Evolutionary conservation across 352 stramenopile species (phyloP).

Genomic region (Phytophthora meadii): DNA sequence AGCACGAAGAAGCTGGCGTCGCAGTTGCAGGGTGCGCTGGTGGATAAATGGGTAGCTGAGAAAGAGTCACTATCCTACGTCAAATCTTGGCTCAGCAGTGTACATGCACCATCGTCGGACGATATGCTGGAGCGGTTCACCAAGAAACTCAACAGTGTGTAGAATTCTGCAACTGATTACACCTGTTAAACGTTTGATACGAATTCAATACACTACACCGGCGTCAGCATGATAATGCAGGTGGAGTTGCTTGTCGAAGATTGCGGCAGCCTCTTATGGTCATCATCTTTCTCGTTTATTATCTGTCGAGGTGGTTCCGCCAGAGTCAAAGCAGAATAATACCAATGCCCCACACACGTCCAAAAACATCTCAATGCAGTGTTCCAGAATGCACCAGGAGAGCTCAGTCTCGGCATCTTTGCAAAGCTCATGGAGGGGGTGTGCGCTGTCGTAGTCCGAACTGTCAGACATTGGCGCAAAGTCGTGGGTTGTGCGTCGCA

Average conservation of each 20-base stretch:
- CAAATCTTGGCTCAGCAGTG: too few relatives aligned
- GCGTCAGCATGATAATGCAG: too few relatives aligned
- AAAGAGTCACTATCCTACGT: not conserved
- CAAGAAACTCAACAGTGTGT: too few relatives aligned
- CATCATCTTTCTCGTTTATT: too few relatives aligned
- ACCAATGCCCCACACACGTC: not conserved
- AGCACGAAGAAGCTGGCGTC: not conserved
- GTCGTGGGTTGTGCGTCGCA: not conserved
- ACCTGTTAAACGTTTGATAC: not conserved
- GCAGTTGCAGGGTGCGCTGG: not conserved
- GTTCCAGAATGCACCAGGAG: conserved; percentile 5
- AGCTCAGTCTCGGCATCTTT: conserved; percentile 1
- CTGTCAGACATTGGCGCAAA: conserved; percentile 3
- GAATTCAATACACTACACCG: too few relatives aligned
- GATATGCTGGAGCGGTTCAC: too few relatives aligned
- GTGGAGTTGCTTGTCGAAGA: too few relatives aligned
- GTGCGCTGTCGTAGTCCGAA: not conserved
- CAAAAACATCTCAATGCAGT: conserved; percentile 2
- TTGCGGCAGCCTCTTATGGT: too few relatives aligned
- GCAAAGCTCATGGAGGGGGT: conserved; percentile 11
- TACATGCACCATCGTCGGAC: too few relatives aligned
- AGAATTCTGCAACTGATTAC: too few relatives aligned
- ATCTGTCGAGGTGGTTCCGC: too few relatives aligned
- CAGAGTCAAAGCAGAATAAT: not conserved
- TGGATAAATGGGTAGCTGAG: not conserved